phyloP scores from a whole-genome alignment of 371 early-diverging fungal genomes.

The Syncephalastrum monosporum region DNA sequence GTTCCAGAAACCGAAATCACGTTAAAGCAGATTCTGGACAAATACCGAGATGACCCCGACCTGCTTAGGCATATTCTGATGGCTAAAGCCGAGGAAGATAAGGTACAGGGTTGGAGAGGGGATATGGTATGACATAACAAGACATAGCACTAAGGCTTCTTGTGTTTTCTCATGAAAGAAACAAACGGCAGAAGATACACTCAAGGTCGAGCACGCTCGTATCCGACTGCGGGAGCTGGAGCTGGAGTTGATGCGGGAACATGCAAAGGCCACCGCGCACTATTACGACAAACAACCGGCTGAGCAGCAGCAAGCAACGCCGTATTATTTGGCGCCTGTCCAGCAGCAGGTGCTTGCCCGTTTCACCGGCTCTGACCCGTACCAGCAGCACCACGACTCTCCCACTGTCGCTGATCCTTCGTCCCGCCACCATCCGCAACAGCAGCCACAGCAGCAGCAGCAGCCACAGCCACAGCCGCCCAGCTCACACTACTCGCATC shows the following conservation, averaged over 20 bases:
- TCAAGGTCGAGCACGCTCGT: slow-evolving; percentile 37
- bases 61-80: slow-evolving; percentile 41
- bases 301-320: background rate
- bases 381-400: too few relatives aligned
- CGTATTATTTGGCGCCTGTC: slow-evolving; percentile 18
- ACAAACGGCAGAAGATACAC: slow-evolving; percentile 31
- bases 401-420: background rate
- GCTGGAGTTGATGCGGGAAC: slow-evolving; percentile 33
- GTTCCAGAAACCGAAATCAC: slow-evolving; percentile 26
- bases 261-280: slow-evolving; percentile 13
- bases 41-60: slow-evolving; percentile 37
- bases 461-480: background rate
- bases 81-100: slow-evolving; percentile 55
- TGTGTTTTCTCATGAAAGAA: slow-evolving; percentile 18
- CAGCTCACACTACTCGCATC: slow-evolving; percentile 2
- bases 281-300: slow-evolving; percentile 3
- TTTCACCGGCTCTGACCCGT: slow-evolving; percentile 20
- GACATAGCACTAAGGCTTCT: background rate
- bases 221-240: slow-evolving; percentile 37
- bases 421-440: background rate
- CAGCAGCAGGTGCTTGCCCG: slow-evolving; percentile 42
- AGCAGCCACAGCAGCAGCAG: background rate
- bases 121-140: background rate
- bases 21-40: slow-evolving; percentile 46
- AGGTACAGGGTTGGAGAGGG: slow-evolving; percentile 20